Conservation (phyloP, 2,329 filamentous ascomycete species). For the Karstenula rhodostoma region DNA sequence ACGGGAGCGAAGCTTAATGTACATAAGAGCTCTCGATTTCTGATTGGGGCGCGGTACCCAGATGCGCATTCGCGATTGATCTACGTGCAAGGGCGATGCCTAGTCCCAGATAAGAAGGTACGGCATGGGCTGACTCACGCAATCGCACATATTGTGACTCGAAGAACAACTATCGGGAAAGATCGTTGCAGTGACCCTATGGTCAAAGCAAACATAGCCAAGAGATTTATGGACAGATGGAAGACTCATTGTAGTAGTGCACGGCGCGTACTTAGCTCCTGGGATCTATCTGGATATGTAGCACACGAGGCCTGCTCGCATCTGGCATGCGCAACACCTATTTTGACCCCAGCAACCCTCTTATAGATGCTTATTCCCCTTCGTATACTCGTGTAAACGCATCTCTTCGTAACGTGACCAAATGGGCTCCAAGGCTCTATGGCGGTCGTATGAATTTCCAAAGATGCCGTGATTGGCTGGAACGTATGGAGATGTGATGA, state of each 20-base stretch:
- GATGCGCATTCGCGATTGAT: background rate
- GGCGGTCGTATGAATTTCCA: background rate
- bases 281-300: background rate
- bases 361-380: background rate
- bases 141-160: background rate
- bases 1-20: background rate
- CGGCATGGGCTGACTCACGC: background rate
- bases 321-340: background rate
- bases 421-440: conserved; percentile 3
- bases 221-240: background rate
- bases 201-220: background rate
- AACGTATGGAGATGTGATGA: conserved; percentile 1
- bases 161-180: no score
- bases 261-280: background rate
- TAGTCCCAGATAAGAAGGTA: background rate
- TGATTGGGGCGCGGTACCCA: background rate
- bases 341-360: background rate
- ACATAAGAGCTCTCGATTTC: background rate
- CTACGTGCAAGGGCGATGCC: background rate
- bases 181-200: no score
- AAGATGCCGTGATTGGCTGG: background rate
- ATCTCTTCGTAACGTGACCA: conserved; percentile 5
- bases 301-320: background rate
- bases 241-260: background rate
- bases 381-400: conserved; percentile 7